phyloP scores from a whole-genome alignment of 805 yeast genomes.

The Starmerella stellata region DNA sequence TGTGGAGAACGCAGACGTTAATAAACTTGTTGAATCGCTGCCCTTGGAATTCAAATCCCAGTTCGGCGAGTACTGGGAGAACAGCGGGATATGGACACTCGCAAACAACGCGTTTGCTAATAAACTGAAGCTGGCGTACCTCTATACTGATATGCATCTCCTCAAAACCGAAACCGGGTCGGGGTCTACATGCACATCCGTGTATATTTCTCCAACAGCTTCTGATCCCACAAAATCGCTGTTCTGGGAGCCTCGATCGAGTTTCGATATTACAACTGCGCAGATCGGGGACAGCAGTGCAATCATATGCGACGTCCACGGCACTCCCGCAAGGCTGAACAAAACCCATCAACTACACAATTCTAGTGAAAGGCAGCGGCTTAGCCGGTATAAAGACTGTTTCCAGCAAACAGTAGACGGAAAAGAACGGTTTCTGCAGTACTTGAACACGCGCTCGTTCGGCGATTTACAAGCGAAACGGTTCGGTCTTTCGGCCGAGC shows the following conservation, averaged over 20 bases:
- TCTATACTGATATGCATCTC: constrained; percentile 48
- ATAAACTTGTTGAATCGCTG: constrained; percentile 27
- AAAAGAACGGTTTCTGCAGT: constrained; percentile 61
- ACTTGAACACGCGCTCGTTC: constrained; percentile 85
- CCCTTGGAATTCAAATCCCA: constrained; percentile 36
- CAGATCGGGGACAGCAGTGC: constrained; percentile 91
- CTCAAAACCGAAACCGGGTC: constrained; percentile 10
- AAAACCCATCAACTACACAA: constrained; percentile 75
- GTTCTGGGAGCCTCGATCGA: constrained; percentile 48
- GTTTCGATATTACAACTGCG: constrained; percentile 54
- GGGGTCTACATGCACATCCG: constrained; percentile 64
- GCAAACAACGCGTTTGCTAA: constrained; percentile 25
- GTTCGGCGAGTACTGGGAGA: constrained; percentile 65
- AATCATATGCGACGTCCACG: constrained; percentile 62
- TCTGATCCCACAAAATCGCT: constrained; percentile 18
- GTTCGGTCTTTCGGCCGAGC: constrained; percentile 80
- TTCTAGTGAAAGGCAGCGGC: constrained; percentile 54
- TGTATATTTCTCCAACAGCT: constrained; percentile 40
- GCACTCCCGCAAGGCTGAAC: constrained; percentile 63
- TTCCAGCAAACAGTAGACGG: constrained; percentile 80
- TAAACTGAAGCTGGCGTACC: constrained; percentile 39
- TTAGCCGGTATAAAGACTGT: constrained; percentile 44
- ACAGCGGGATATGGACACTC: neutral
- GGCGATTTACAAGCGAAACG: constrained; percentile 73
- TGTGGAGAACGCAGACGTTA: constrained; percentile 31